Conservation (phyloP, 495 filamentous ascomycete genomes). For the Entonaema liquescens region DNA sequence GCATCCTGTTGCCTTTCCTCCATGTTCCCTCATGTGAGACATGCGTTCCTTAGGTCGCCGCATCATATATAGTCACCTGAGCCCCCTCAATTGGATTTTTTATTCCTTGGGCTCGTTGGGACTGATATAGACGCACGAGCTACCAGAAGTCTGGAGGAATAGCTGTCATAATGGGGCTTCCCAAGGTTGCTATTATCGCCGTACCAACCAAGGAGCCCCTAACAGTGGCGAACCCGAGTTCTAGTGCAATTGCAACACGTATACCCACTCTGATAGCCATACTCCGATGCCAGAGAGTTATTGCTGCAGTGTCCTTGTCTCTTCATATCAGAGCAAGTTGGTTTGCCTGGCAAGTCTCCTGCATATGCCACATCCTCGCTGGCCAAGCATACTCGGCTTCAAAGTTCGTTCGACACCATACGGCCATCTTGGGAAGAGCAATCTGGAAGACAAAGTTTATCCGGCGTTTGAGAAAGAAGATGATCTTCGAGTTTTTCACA, state of each 20-base stretch:
- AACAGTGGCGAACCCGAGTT: constrained; percentile 33
- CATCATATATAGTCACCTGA: neutral
- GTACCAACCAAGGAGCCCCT: constrained; percentile 44
- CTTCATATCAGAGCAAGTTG: constrained; percentile 42
- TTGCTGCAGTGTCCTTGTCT: constrained; percentile 36
- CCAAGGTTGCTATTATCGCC: constrained; percentile 44
- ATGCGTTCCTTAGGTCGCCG: neutral
- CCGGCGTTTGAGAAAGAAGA: constrained; percentile 48
- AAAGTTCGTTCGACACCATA: neutral
- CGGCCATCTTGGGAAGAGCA: neutral
- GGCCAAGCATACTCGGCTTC: neutral
- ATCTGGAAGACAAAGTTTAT: constrained; percentile 47
- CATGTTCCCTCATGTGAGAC: neutral
- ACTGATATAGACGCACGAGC: neutral
- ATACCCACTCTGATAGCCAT: constrained; percentile 41
- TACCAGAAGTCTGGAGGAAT: neutral
- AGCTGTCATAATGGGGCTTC: constrained; percentile 15
- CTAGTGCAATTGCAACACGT: constrained; percentile 34
- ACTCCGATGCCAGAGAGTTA: constrained; percentile 46
- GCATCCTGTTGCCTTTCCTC: neutral
- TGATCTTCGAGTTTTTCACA: constrained; percentile 54
- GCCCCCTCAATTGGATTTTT: neutral
- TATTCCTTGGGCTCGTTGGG: neutral
- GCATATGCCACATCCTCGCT: constrained; percentile 24
- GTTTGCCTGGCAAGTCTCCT: constrained; percentile 28